Evolutionary conservation across 1,284 basidiomycete species (phyloP).

Genomic region (Ustilago hordei): DNA sequence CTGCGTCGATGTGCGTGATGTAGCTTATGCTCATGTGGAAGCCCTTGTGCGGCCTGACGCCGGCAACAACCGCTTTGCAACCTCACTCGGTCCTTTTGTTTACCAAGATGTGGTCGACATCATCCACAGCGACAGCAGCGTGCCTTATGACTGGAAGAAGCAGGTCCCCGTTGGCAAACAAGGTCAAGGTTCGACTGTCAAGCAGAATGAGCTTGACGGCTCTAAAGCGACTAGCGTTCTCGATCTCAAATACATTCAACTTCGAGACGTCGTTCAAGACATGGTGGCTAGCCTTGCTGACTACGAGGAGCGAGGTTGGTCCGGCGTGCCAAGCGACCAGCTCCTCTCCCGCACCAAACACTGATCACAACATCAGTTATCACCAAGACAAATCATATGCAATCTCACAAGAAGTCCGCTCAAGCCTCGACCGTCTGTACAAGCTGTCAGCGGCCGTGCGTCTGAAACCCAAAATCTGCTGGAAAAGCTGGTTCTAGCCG

Average conservation of each 20-base stretch:
- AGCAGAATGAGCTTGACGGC: conserved; percentile 60
- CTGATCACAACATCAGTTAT: background rate
- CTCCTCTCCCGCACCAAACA: conserved; percentile 44
- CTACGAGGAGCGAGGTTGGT: conserved; percentile 58
- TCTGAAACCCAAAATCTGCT: too few relatives aligned
- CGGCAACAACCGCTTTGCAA: conserved; percentile 74
- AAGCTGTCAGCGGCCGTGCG: too few relatives aligned
- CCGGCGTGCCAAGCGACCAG: conserved; percentile 41
- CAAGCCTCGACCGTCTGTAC: too few relatives aligned
- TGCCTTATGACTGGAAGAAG: conserved; percentile 56
- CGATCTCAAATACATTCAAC: conserved; percentile 72
- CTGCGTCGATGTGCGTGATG: conserved; percentile 77
- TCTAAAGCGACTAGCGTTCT: conserved; percentile 72
- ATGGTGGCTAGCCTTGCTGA: conserved; percentile 52
- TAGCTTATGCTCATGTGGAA: conserved; percentile 75
- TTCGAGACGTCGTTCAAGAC: conserved; percentile 70
- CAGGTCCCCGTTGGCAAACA: conserved; percentile 55
- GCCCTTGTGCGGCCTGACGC: conserved; percentile 75
- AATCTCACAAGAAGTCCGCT: too few relatives aligned
- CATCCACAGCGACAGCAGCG: conserved; percentile 50
- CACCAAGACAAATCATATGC: too few relatives aligned
- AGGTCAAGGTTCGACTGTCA: conserved; percentile 43
- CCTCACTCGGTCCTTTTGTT: conserved; percentile 52
- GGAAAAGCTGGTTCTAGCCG: too few relatives aligned
- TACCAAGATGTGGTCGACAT: conserved; percentile 56